Conservation (phyloP, 1,139 yeast species). For the Fermentozyma sake region DNA sequence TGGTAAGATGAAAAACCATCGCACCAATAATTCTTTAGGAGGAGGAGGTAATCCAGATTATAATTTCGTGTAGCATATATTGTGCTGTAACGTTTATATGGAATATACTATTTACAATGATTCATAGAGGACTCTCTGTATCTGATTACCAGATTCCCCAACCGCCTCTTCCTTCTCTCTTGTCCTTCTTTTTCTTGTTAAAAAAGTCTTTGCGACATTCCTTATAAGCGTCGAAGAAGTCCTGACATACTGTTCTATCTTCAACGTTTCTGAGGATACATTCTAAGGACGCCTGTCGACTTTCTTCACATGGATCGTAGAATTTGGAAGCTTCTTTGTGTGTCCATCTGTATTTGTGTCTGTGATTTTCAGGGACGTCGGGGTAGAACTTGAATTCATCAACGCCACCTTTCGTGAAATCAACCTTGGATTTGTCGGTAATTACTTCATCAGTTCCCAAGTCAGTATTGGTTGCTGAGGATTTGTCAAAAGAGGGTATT, state of each 20-base stretch:
- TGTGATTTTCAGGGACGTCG: constrained; percentile 65
- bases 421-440: constrained; percentile 44
- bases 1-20: constrained; percentile 2
- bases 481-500: background rate
- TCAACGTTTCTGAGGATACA: constrained; percentile 79
- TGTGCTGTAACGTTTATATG: background rate
- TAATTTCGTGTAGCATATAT: constrained; percentile 5
- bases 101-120: constrained; percentile 2
- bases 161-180: constrained; percentile 37
- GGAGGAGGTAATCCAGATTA: constrained; percentile 10
- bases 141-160: constrained; percentile 50
- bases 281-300: constrained; percentile 78
- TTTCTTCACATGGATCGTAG: constrained; percentile 91
- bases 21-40: constrained; percentile 2
- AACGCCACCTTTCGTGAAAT: constrained; percentile 52
- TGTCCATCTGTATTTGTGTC: constrained; percentile 57
- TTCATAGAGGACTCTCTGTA: constrained; percentile 2
- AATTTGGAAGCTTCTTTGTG: constrained; percentile 76
- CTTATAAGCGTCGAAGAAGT: constrained; percentile 85
- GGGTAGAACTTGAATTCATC: constrained; percentile 73
- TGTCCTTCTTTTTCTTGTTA: constrained; percentile 35
- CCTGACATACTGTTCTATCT: constrained; percentile 68
- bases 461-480: background rate
- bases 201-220: constrained; percentile 88
- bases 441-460: constrained; percentile 1